phyloP scores from a whole-genome alignment of 495 filamentous ascomycete species.

The Cairneyella variabilis region DNA sequence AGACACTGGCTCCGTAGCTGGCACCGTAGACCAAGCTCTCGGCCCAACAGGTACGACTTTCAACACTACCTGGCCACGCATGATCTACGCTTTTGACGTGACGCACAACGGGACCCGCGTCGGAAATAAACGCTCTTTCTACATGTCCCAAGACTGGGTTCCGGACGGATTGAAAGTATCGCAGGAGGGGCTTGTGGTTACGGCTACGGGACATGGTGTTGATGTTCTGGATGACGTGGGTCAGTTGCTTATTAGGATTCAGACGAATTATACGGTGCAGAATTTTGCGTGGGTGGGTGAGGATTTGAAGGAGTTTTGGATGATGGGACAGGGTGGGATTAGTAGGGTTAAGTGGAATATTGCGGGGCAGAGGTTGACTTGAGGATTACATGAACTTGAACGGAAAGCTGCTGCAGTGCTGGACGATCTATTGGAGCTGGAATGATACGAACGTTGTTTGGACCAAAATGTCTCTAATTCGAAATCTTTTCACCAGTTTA shows the following conservation, averaged over 20 bases:
- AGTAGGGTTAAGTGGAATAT: conserved; percentile 29
- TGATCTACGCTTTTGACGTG: conserved; percentile 32
- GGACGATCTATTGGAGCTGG: too few species aligned
- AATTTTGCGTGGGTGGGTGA: conserved; percentile 32
- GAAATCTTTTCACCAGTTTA: too few species aligned
- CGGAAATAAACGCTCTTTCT: conserved; percentile 28
- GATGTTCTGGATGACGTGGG: conserved; percentile 11
- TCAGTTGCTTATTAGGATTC: conserved; percentile 25
- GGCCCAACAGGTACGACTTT: conserved; percentile 9
- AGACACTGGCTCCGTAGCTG: conserved; percentile 33
- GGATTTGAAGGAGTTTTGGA: conserved; percentile 26
- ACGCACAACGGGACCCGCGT: conserved; percentile 20
- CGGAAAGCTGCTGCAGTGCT: too few species aligned
- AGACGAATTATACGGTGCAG: conserved; percentile 31
- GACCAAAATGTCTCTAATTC: too few species aligned
- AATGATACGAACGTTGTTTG: too few species aligned
- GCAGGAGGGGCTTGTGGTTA: conserved; percentile 26
- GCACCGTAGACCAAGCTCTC: conserved; percentile 12
- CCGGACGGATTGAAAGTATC: conserved; percentile 32
- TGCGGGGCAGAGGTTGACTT: conserved; percentile 21
- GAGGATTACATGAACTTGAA: too few species aligned
- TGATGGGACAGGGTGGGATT: conserved; percentile 28
- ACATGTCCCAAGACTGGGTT: conserved; percentile 21
- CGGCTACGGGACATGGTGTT: background rate
- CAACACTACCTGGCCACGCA: conserved; percentile 13